Percentiles rank a stretch among this genome's conserved stretches.
These are phyloP conservation scores for Acacia melanoxylon DNA, from an alignment of 306 rosid species.

Conservation along the genomic window DNA sequence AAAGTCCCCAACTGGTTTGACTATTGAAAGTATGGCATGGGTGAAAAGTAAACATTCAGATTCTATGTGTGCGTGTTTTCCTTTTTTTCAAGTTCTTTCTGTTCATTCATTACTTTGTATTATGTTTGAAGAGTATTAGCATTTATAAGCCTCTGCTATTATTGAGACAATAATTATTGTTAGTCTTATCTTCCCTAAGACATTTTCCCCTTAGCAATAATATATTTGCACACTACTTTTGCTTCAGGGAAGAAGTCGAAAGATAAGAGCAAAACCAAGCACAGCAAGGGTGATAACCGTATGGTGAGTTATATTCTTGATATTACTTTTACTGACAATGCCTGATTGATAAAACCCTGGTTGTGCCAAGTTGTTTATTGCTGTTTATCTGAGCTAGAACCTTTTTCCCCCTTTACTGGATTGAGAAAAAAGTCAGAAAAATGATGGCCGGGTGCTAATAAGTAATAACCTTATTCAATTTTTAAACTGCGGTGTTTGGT, in stretches of 20 bases:
- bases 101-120: neutral
- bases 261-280: constrained; percentile 65
- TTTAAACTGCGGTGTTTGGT: neutral
- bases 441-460: neutral
- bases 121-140: neutral
- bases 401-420: constrained; percentile 12
- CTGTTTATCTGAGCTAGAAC: constrained; percentile 4
- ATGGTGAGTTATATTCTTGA: constrained; percentile 52
- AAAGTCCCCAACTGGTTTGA: neutral
- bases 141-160: neutral
- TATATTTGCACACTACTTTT: constrained; percentile 21
- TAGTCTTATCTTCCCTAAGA: neutral
- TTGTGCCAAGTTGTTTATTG: constrained; percentile 6
- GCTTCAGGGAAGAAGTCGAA: constrained; percentile 71
- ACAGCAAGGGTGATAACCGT: constrained; percentile 42
- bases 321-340: neutral
- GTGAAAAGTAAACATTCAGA: neutral
- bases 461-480: neutral
- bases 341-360: constrained; percentile 8
- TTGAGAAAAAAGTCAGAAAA: constrained; percentile 4
- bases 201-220: constrained; percentile 15
- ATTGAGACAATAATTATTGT: neutral
- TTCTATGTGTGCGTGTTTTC: neutral
- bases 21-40: neutral
- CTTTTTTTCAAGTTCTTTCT: neutral